Conservation (phyloP, 305 asterid species). For the Solanum chacoense region DNA sequence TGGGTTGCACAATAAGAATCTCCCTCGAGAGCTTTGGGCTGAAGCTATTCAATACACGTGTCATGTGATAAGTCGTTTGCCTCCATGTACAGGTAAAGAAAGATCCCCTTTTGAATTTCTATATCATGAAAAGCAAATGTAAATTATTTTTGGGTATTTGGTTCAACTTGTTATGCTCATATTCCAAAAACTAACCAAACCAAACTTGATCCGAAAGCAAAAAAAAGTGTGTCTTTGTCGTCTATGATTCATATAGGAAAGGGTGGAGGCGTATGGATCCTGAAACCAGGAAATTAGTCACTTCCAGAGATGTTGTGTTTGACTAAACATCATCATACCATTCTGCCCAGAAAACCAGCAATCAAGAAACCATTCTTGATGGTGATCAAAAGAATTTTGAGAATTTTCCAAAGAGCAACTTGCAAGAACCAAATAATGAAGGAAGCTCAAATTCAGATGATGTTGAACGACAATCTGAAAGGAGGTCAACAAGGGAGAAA, state of each 20-base stretch:
- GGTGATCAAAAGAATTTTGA: no score
- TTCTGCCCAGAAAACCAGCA: no score
- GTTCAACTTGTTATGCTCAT: no score
- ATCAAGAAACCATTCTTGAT: background rate
- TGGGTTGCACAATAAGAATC: background rate
- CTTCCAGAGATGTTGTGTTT: no score
- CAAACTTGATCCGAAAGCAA: background rate
- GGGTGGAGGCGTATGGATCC: background rate
- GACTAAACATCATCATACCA: background rate
- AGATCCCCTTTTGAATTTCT: no score
- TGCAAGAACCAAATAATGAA: background rate
- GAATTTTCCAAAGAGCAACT: background rate
- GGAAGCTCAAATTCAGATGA: background rate
- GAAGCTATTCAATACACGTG: background rate
- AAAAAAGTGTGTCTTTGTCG: background rate
- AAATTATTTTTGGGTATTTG: no score
- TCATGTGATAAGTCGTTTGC: background rate
- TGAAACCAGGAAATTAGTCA: background rate
- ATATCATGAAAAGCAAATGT: background rate
- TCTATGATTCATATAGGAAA: background rate
- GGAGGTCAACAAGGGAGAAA: background rate
- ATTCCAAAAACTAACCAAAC: no score
- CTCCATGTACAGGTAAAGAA: background rate
- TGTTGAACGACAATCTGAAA: background rate
- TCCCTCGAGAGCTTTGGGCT: background rate